Evolutionary conservation across 208 protist genomes (phyloP), one percentile per base, ranked within the genome.

Genomic region (Leishmania mexicana): DNA sequence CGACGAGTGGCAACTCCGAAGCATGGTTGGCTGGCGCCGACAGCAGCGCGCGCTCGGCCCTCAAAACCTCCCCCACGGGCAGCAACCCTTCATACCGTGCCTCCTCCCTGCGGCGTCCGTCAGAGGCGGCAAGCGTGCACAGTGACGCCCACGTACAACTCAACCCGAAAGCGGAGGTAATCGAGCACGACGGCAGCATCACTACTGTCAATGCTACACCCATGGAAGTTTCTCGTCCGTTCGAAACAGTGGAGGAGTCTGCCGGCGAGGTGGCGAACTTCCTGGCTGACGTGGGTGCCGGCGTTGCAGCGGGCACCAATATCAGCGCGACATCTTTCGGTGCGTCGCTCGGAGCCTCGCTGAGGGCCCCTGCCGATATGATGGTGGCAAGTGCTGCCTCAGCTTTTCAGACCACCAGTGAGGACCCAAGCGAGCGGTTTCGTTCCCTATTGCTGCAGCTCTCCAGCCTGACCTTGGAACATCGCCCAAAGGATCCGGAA

Each of bases 401-500:
- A 11, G 45, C 42, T 31, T 54, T n/a, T 3, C 45, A n/a, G 45
- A 31, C 19, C 51, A 62, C 51, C n/a, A 35, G n/a, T 45, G 51
- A 10, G 19, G 75, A 78, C 53, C 54, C 73, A 19, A 71, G 78
- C 75, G 80, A 79, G 2, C 83, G 73, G 76, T 84, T 89, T 40
- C 85, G 85, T 17, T 62, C 75, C 28, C 82, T 94, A 42, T 80
- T 94, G 64, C 81, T 89, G 53, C 73, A 90, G 67, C 81, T 94
- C 0, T 86, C 90, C 35, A 54, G 57, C 21, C 80, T 85, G 35
- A 51, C 90, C 19, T 85, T 94, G 35, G 77, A 76, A 35, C 83
- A 80, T 67, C 80, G 81, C 15, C 85, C 89, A 28, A 88, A 88
- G 58, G 90, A 94, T 77, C 87, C 89, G 42, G 89, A 92, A 67